Conservation (phyloP, 2,329 filamentous ascomycete genomes). For the Chaetothyriales sp. region DNA sequence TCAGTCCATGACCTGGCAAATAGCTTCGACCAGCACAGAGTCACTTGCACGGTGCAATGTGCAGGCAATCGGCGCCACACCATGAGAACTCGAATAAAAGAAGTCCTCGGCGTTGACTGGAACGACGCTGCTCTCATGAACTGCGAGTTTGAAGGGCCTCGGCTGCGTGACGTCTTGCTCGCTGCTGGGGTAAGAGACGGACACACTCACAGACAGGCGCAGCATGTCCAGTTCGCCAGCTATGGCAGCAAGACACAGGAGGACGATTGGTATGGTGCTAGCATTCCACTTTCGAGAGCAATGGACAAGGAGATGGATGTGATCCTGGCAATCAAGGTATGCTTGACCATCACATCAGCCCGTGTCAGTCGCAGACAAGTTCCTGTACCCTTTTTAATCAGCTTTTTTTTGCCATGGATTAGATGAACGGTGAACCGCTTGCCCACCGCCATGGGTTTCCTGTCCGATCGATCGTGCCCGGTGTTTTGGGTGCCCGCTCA, state of each 20-base stretch:
- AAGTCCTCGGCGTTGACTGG: constrained; percentile 47
- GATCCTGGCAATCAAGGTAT: constrained; percentile 34
- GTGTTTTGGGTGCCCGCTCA: constrained; percentile 38
- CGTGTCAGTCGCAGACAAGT: not conserved
- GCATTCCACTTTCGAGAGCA: constrained; percentile 35
- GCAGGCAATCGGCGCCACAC: constrained; percentile 46
- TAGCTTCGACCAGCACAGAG: constrained; percentile 37
- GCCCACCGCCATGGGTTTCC: constrained; percentile 37
- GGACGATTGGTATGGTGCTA: constrained; percentile 44
- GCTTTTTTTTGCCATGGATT: not conserved
- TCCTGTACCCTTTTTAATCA: not conserved
- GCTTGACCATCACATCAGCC: constrained; percentile 1
- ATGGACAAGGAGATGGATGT: constrained; percentile 31
- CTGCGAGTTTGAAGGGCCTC: constrained; percentile 40
- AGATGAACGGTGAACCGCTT: constrained; percentile 37
- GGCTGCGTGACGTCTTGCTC: constrained; percentile 37
- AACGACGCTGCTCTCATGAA: constrained; percentile 47
- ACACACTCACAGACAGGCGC: constrained; percentile 16
- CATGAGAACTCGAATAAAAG: constrained; percentile 44
- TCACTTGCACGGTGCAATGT: constrained; percentile 44
- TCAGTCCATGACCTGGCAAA: constrained; percentile 32
- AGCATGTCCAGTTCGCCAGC: constrained; percentile 43
- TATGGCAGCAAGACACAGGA: constrained; percentile 39
- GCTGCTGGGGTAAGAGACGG: constrained; percentile 27
- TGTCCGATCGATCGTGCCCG: constrained; percentile 37